Evolutionary conservation across 2,329 filamentous ascomycete species (phyloP).

Genomic region (Myriosclerotinia duriaeana): DNA sequence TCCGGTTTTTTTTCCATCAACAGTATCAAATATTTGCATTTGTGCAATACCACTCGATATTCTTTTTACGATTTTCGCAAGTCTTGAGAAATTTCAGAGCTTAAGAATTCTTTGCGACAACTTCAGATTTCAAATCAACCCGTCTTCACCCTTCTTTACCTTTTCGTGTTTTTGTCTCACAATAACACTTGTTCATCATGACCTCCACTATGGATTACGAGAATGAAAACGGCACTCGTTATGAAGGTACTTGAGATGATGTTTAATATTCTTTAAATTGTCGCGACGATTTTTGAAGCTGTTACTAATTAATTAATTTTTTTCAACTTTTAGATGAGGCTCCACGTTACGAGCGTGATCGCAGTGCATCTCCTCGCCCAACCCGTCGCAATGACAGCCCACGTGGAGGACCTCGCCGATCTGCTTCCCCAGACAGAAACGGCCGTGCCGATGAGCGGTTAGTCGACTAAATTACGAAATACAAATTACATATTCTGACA

Average conservation of each 20-base stretch:
- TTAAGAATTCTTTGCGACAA: slow-evolving; percentile 24
- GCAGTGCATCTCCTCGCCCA: slow-evolving; percentile 64
- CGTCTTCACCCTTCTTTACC: neutral
- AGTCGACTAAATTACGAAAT: slow-evolving; percentile 25
- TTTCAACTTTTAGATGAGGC: slow-evolving; percentile 54
- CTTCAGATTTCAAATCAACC: slow-evolving; percentile 10
- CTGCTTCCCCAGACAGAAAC: slow-evolving; percentile 58
- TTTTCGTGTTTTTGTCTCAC: slow-evolving; percentile 20
- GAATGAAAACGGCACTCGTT: slow-evolving; percentile 63
- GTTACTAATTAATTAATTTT: slow-evolving; percentile 26
- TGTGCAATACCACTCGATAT: slow-evolving; percentile 4
- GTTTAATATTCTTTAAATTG: neutral
- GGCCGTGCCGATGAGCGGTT: slow-evolving; percentile 50
- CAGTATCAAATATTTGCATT: slow-evolving; percentile 11
- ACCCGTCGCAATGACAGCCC: slow-evolving; percentile 54
- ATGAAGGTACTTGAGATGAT: slow-evolving; percentile 54
- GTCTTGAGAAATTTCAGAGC: slow-evolving; percentile 22
- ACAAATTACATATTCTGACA: slow-evolving; percentile 22
- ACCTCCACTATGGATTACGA: slow-evolving; percentile 68
- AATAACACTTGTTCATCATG: slow-evolving; percentile 36
- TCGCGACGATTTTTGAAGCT: neutral
- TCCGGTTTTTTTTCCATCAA: neutral
- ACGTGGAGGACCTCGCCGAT: slow-evolving; percentile 61
- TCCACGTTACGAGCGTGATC: slow-evolving; percentile 65
- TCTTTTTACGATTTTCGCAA: neutral